Percentiles rank a stretch among this genome's conserved stretches.
phyloP scores from a whole-genome alignment of 257 asterid species.

The Knoxia roxburghii region DNA sequence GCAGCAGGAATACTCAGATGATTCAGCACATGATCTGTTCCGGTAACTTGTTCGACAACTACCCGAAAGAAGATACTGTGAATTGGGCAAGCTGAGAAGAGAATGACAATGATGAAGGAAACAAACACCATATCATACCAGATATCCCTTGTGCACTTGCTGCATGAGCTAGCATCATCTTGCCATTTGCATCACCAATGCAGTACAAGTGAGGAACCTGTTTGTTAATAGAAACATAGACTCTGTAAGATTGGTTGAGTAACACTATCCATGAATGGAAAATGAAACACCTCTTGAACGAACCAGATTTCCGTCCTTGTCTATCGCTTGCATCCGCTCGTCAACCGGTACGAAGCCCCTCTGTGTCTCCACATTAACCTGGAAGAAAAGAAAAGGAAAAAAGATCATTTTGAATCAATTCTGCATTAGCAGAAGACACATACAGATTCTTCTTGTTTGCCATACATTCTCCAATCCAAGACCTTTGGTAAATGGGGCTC shows the following conservation, averaged over 20 bases:
- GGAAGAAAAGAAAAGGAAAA: slow-evolving; percentile 16
- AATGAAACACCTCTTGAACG: no score
- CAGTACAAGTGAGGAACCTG: slow-evolving; percentile 97
- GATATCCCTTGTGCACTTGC: slow-evolving; percentile 99
- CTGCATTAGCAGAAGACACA: not conserved
- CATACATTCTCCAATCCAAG: slow-evolving; percentile 90
- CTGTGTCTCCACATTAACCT: slow-evolving; percentile 82
- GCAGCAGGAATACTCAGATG: slow-evolving; percentile 98
- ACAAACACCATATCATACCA: slow-evolving; percentile 30
- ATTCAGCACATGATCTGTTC: slow-evolving; percentile 81
- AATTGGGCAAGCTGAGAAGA: no score
- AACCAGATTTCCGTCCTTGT: slow-evolving; percentile 79
- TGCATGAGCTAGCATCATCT: slow-evolving; percentile 99
- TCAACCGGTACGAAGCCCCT: slow-evolving; percentile 96
- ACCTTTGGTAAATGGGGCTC: slow-evolving; percentile 94
- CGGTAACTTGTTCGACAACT: slow-evolving; percentile 95
- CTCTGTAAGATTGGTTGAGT: no score
- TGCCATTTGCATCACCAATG: slow-evolving; percentile 99
- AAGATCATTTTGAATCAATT: not conserved
- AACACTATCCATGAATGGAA: no score
- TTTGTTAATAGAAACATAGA: slow-evolving; percentile 13
- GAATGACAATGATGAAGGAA: no score
- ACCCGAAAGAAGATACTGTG: no score
- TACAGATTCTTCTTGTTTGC: not conserved
- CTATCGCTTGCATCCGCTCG: slow-evolving; percentile 87